phyloP scores from a whole-genome alignment of 2,329 filamentous ascomycete species.

The Diaporthe sp. region DNA sequence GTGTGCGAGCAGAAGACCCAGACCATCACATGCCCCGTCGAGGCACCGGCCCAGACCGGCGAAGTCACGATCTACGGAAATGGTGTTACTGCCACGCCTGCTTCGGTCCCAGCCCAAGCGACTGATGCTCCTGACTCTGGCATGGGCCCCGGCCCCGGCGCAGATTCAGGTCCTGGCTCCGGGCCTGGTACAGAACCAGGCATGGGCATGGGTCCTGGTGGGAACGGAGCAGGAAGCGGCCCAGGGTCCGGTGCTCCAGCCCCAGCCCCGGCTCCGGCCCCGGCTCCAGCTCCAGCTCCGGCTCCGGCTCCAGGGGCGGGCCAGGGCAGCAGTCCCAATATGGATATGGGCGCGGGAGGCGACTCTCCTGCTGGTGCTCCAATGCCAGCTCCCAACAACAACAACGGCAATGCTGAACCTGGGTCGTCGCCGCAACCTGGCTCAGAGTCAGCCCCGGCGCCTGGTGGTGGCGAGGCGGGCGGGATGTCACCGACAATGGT shows the following conservation, averaged over 20 bases:
- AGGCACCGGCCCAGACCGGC: conserved; percentile 47
- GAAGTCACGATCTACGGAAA: conserved; percentile 50
- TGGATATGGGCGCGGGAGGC: not conserved
- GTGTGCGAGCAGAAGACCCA: conserved; percentile 48
- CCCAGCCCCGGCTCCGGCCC: not conserved
- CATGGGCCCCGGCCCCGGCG: not conserved
- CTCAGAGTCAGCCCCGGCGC: not conserved
- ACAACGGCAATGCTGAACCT: not conserved
- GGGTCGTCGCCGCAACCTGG: not conserved
- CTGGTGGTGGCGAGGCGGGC: not conserved
- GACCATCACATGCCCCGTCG: conserved; percentile 54
- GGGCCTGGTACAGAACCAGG: not conserved
- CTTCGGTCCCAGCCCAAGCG: conserved; percentile 29
- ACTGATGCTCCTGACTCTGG: not conserved
- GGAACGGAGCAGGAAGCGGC: not conserved
- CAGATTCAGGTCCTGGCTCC: not conserved
- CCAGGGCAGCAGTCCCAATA: not conserved
- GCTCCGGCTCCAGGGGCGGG: not conserved
- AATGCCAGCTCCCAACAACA: not conserved
- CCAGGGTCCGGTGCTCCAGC: not conserved
- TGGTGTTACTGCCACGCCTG: conserved; percentile 50
- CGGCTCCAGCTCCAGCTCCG: conserved; percentile 5
- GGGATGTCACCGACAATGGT: not conserved
- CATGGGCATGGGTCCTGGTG: not conserved
- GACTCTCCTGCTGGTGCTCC: not conserved